phyloP scores from a whole-genome alignment of 345 rosid species.

The Stellera chamaejasme region DNA sequence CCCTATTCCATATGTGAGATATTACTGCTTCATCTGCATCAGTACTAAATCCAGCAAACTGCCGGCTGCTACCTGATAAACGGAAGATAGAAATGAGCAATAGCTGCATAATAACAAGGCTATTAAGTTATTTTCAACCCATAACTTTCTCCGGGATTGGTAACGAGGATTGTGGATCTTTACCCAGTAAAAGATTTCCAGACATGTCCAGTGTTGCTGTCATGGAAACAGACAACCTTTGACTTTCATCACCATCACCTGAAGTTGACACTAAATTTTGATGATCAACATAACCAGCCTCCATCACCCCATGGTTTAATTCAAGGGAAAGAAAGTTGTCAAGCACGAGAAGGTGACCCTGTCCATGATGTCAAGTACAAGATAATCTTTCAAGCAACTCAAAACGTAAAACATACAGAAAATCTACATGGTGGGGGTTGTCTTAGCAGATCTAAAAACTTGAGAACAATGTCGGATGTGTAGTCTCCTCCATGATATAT shows the following conservation, averaged over 20 bases:
- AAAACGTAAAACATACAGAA: background rate
- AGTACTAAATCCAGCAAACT: slow-evolving; percentile 72
- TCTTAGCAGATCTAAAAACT: background rate
- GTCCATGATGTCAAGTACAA: slow-evolving; percentile 18
- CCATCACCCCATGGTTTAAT: slow-evolving; percentile 86
- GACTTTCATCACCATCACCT: slow-evolving; percentile 28
- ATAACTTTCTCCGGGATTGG: background rate
- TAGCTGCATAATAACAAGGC: background rate
- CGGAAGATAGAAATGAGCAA: background rate
- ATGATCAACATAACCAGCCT: slow-evolving; percentile 59
- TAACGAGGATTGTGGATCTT: slow-evolving; percentile 4
- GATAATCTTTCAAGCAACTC: background rate
- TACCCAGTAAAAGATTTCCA: slow-evolving; percentile 87
- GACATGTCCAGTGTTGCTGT: slow-evolving; percentile 64
- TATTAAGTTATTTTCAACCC: background rate
- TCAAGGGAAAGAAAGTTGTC: slow-evolving; percentile 51
- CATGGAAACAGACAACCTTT: slow-evolving; percentile 67
- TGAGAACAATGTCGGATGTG: no score
- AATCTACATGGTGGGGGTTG: background rate
- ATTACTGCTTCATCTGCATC: slow-evolving; percentile 55
- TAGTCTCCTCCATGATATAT: no score
- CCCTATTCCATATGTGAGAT: slow-evolving; percentile 60
- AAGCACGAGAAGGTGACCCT: slow-evolving; percentile 88
- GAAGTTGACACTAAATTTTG: slow-evolving; percentile 21
- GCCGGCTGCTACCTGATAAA: slow-evolving; percentile 81